Evolutionary conservation across 2,329 filamentous ascomycete species (phyloP).

Genomic region (Pleurostoma richardsiae): DNA sequence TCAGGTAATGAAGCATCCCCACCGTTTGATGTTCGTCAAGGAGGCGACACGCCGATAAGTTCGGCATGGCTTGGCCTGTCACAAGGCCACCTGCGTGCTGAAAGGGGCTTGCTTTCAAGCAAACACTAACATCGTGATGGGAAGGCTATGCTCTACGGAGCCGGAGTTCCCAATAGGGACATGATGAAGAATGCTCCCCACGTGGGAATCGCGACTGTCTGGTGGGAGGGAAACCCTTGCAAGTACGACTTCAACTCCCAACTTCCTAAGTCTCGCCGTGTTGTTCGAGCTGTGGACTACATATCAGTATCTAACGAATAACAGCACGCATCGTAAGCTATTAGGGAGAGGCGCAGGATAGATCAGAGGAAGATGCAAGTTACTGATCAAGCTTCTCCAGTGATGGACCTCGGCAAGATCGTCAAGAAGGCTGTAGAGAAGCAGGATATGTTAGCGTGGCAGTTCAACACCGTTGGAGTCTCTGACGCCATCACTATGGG

Average conservation of each 20-base stretch:
- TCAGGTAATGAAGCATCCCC: slow-evolving; percentile 50
- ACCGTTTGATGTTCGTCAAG: neutral
- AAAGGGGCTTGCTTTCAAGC: too few relatives aligned
- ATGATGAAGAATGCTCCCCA: slow-evolving; percentile 89
- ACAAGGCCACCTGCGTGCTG: neutral
- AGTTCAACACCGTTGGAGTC: slow-evolving; percentile 86
- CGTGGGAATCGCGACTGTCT: slow-evolving; percentile 85
- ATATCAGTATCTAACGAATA: neutral
- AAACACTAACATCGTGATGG: too few relatives aligned
- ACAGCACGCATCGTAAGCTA: slow-evolving; percentile 43
- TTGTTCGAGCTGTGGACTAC: neutral
- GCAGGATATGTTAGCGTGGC: slow-evolving; percentile 87
- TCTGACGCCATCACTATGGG: slow-evolving; percentile 96
- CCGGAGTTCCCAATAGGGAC: slow-evolving; percentile 76
- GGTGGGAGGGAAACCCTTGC: slow-evolving; percentile 98
- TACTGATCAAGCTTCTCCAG: slow-evolving; percentile 29
- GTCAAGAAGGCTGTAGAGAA: slow-evolving; percentile 78
- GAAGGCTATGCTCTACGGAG: slow-evolving; percentile 90
- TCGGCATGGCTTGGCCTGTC: too few relatives aligned
- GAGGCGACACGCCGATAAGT: too few relatives aligned
- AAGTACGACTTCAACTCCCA: slow-evolving; percentile 56
- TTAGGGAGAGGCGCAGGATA: neutral
- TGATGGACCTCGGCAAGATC: slow-evolving; percentile 81
- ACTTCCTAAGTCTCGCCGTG: neutral
- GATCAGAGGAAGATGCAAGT: too few relatives aligned